Percentiles rank a stretch among this genome's conserved stretches.
These are phyloP conservation scores for Wickerhamiella azyma DNA, from an alignment of 805 yeast genomes.

Conservation along the genomic window DNA sequence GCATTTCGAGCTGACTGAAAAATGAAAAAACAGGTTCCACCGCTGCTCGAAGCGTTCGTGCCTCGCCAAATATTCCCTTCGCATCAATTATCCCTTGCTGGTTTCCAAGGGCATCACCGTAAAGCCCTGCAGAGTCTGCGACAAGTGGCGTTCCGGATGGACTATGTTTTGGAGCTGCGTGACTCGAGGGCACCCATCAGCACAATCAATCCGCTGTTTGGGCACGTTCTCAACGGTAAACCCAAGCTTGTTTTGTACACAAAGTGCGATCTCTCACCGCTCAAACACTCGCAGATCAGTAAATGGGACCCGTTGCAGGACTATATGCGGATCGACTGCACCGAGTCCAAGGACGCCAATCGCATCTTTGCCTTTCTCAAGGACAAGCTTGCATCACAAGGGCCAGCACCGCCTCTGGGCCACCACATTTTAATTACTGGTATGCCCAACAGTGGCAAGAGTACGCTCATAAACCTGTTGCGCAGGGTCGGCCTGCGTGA, in stretches of 20 bases:
- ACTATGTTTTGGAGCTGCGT: conserved; percentile 68
- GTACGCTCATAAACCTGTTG: conserved; percentile 67
- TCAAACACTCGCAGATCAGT: conserved; percentile 29
- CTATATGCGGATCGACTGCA: conserved; percentile 46
- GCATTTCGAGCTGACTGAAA: conserved; percentile 42
- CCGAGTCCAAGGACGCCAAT: conserved; percentile 36
- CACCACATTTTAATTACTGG: conserved; percentile 67
- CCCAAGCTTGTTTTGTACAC: conserved; percentile 57
- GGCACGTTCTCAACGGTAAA: conserved; percentile 43
- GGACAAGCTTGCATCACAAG: conserved; percentile 30
- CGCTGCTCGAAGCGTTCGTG: conserved; percentile 28
- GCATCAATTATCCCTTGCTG: conserved; percentile 54
- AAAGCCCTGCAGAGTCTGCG: conserved; percentile 58
- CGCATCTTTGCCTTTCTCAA: conserved; percentile 38
- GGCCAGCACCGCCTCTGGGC: conserved; percentile 75
- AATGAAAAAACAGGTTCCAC: neutral
- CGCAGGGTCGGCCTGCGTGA: conserved; percentile 32
- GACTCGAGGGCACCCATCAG: conserved; percentile 84
- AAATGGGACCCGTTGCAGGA: conserved; percentile 38
- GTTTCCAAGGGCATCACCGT: conserved; percentile 84
- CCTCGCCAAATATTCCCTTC: conserved; percentile 68
- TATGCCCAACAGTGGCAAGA: conserved; percentile 97
- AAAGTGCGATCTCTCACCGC: conserved; percentile 49
- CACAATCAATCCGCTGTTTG: conserved; percentile 69
- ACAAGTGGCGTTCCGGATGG: conserved; percentile 63